phyloP scores from a whole-genome alignment of 2,329 filamentous ascomycete species.

The Exophiala aquamarina region DNA sequence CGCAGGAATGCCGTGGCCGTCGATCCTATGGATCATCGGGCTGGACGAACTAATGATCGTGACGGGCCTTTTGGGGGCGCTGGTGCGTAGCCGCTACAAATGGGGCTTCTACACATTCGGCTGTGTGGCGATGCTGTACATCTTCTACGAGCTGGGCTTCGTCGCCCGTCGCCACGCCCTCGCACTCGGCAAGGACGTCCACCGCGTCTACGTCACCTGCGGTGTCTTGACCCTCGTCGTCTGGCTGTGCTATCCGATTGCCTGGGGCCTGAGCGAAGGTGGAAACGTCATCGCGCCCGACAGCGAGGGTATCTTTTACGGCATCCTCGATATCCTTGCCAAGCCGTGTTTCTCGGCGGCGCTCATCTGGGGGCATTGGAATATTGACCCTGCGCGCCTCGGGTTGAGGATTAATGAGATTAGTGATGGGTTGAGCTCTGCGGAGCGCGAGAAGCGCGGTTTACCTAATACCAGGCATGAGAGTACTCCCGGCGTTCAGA shows the following conservation, averaged over 20 bases:
- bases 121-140: slow-evolving; percentile 47
- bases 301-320: slow-evolving; percentile 24
- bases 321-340: slow-evolving; percentile 16
- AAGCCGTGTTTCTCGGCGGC: slow-evolving; percentile 8
- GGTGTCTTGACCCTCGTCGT: slow-evolving; percentile 63
- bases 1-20: slow-evolving; percentile 64
- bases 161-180: slow-evolving; percentile 54
- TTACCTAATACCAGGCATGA: background rate
- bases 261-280: slow-evolving; percentile 64
- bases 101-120: slow-evolving; percentile 58
- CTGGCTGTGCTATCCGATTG: slow-evolving; percentile 58
- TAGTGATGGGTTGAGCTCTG: background rate
- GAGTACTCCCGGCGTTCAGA: background rate
- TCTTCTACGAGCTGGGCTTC: slow-evolving; percentile 60
- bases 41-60: slow-evolving; percentile 67
- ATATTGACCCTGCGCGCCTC: slow-evolving; percentile 16
- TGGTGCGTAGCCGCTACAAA: slow-evolving; percentile 62
- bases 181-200: slow-evolving; percentile 53
- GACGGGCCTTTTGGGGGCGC: slow-evolving; percentile 64
- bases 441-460: slow-evolving; percentile 1
- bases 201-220: slow-evolving; percentile 54
- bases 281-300: slow-evolving; percentile 67
- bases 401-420: slow-evolving; percentile 7
- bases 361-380: slow-evolving; percentile 15
- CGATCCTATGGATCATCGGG: slow-evolving; percentile 61